phyloP scores from a whole-genome alignment of 2,329 filamentous ascomycete species.

The Penicillium brevicompactum region DNA sequence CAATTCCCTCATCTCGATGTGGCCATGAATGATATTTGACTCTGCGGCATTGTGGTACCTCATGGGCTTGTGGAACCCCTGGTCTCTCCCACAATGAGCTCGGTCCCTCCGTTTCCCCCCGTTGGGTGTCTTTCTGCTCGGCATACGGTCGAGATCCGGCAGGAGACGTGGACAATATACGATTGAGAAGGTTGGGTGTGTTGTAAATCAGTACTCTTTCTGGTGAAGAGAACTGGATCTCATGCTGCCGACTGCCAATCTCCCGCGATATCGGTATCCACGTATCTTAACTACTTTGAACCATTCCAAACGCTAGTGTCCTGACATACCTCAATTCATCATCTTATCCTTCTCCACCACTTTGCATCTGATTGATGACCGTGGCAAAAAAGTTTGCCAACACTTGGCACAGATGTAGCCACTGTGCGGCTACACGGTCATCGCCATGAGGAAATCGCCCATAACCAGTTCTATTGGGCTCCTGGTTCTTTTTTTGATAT shows the following conservation, averaged over 20 bases:
- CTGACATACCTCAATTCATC: slow-evolving; percentile 1
- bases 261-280: neutral
- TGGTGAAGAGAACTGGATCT: neutral
- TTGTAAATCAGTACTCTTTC: neutral
- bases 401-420: slow-evolving; percentile 9
- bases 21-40: slow-evolving; percentile 4
- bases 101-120: slow-evolving; percentile 1
- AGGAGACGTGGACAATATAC: neutral
- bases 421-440: slow-evolving; percentile 14
- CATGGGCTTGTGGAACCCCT: slow-evolving; percentile 11
- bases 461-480: slow-evolving; percentile 6
- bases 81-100: slow-evolving; percentile 6
- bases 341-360: neutral
- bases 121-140: neutral
- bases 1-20: neutral
- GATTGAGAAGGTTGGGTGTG: slow-evolving; percentile 1
- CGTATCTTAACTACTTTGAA: neutral
- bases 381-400: slow-evolving; percentile 15
- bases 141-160: neutral
- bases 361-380: slow-evolving; percentile 20
- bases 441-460: slow-evolving; percentile 1
- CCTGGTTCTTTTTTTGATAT: slow-evolving; percentile 14
- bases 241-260: neutral
- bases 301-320: neutral
- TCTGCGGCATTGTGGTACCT: slow-evolving; percentile 10